A percentile compares a stretch with the other conserved stretches of the same genome.
Evolutionary conservation across 192 early-diverging fungal species (phyloP).

Genomic region (Funneliformis geosporum): DNA sequence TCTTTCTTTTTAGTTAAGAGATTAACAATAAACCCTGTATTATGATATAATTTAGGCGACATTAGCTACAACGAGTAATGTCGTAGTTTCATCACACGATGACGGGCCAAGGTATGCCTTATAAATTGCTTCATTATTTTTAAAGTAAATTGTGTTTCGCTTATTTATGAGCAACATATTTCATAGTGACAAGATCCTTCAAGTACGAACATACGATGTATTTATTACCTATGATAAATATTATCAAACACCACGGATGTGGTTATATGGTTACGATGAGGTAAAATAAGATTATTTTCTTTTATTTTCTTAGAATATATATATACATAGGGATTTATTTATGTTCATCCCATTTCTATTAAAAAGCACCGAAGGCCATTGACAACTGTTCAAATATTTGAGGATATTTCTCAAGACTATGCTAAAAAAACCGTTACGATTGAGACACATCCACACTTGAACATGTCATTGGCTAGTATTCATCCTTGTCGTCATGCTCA

Average conservation of each 20-base stretch:
- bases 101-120: slow-evolving; percentile 28
- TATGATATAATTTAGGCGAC: slow-evolving; percentile 37
- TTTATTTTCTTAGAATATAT: no score
- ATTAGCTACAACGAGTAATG: slow-evolving; percentile 31
- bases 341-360: neutral
- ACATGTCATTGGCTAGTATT: slow-evolving; percentile 86
- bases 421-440: slow-evolving; percentile 99
- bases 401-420: slow-evolving; percentile 98
- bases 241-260: slow-evolving; percentile 97
- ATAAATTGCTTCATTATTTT: neutral
- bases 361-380: slow-evolving; percentile 73
- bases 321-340: no score
- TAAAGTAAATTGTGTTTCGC: neutral
- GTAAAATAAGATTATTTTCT: slow-evolving; percentile 37
- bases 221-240: slow-evolving; percentile 99
- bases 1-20: neutral
- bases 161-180: neutral
- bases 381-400: slow-evolving; percentile 88
- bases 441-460: slow-evolving; percentile 92
- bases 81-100: slow-evolving; percentile 37
- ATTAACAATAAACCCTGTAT: neutral
- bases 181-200: slow-evolving; percentile 77
- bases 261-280: slow-evolving; percentile 97
- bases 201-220: slow-evolving; percentile 94
- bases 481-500: slow-evolving; percentile 99